These are phyloP conservation scores for Trypethelium eluteriae DNA, from an alignment of 495 filamentous ascomycete genomes.

Conservation along the genomic window DNA sequence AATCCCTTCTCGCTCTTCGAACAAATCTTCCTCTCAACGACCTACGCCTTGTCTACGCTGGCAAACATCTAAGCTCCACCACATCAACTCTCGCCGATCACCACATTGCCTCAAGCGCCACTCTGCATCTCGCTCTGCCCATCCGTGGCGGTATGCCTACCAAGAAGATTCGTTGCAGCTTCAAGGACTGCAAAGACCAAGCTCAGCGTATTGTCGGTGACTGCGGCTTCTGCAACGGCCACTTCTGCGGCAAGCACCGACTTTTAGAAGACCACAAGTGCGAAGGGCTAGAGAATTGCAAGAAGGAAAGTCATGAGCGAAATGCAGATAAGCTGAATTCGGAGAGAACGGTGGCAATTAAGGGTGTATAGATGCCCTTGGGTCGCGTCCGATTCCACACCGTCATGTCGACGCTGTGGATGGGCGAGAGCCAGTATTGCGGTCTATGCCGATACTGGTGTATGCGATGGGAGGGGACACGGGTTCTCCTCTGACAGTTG, in stretches of 20 bases:
- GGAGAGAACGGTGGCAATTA: slow-evolving; percentile 70
- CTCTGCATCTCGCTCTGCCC: slow-evolving; percentile 38
- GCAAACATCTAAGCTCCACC: slow-evolving; percentile 40
- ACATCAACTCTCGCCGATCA: slow-evolving; percentile 29
- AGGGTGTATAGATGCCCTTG: slow-evolving; percentile 45
- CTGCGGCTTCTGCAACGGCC: slow-evolving; percentile 87
- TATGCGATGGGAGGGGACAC: neutral
- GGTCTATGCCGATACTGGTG: neutral
- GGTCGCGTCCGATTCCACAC: neutral
- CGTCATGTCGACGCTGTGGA: neutral
- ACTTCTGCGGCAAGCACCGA: slow-evolving; percentile 90
- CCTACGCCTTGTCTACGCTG: slow-evolving; percentile 41
- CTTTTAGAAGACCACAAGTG: slow-evolving; percentile 91
- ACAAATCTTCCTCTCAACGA: slow-evolving; percentile 36
- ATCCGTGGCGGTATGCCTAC: slow-evolving; percentile 48
- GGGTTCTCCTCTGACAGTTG: neutral
- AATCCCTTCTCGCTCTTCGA: slow-evolving; percentile 40
- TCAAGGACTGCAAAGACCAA: slow-evolving; percentile 75
- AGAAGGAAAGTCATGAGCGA: slow-evolving; percentile 85
- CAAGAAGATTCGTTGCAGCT: slow-evolving; percentile 79
- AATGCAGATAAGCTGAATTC: slow-evolving; percentile 86
- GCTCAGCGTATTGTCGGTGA: slow-evolving; percentile 92
- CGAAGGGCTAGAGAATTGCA: slow-evolving; percentile 90
- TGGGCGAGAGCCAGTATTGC: neutral
- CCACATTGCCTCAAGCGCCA: slow-evolving; percentile 38